A percentile compares a stretch with the other conserved stretches of the same genome.
phyloP scores from a whole-genome alignment of 352 stramenopile genomes.

The Bremia lactucae region DNA sequence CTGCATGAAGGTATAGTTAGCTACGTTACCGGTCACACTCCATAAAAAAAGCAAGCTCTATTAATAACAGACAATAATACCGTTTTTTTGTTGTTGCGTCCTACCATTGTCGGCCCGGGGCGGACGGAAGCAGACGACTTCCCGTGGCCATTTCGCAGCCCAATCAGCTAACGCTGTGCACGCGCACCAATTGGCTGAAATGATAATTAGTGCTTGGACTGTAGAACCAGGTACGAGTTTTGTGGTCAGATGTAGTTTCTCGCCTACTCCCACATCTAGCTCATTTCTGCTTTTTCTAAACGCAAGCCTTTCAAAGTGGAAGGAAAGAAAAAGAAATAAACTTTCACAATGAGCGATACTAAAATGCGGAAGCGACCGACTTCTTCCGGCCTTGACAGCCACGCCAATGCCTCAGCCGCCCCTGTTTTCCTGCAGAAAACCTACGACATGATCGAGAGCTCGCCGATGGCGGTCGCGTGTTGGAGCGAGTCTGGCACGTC shows the following conservation, averaged over 20 bases:
- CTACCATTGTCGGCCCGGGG: too few species aligned
- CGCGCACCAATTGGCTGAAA: conserved; percentile 1
- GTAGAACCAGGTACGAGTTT: not conserved
- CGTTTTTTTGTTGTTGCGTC: too few species aligned
- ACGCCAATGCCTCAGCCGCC: conserved; percentile 12
- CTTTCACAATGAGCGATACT: conserved; percentile 18
- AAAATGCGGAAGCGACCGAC: conserved; percentile 26
- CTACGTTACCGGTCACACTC: too few species aligned
- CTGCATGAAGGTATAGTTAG: too few species aligned
- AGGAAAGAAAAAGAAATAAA: conserved; percentile 22
- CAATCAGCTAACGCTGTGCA: too few species aligned
- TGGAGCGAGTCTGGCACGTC: conserved; percentile 77
- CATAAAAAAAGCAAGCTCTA: too few species aligned
- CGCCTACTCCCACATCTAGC: conserved; percentile 3
- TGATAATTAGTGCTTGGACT: not conserved
- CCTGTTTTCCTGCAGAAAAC: conserved; percentile 89
- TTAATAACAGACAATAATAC: too few species aligned
- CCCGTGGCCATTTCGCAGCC: conserved; percentile 38
- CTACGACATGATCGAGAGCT: conserved; percentile 90
- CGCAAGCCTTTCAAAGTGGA: not conserved
- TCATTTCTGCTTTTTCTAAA: conserved; percentile 27
- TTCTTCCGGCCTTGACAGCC: conserved; percentile 2
- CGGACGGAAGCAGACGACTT: too few species aligned
- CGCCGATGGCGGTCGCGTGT: conserved; percentile 51
- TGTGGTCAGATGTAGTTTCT: conserved; percentile 15